Percentiles rank a stretch among this genome's conserved stretches.
Conservation (phyloP, 257 asterid species). For the Solanum virginianum region DNA sequence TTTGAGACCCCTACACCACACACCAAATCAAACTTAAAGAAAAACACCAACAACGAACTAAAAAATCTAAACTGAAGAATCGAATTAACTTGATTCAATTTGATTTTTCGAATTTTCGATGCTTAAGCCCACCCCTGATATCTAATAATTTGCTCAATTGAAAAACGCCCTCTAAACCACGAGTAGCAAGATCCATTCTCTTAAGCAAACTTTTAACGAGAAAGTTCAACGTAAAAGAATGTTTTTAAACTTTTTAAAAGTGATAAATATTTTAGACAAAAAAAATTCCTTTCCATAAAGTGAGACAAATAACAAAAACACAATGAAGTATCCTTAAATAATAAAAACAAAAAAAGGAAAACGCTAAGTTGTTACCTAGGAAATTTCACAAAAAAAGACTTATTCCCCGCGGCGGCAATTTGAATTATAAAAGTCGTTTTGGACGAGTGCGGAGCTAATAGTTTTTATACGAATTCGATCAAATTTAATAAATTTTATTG, state of each 20-base stretch:
- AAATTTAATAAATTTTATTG: not conserved
- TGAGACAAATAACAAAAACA: not conserved
- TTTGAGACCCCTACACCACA: too few species aligned
- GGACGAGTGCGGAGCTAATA: not conserved
- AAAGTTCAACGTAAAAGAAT: not conserved
- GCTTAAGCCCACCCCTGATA: too few species aligned
- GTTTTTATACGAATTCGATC: fast-evolving
- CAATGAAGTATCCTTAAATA: not conserved
- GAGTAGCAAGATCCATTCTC: not conserved
- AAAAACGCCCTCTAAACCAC: not conserved
- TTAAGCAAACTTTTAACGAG: not conserved
- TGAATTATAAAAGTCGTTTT: not conserved
- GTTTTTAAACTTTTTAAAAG: not conserved
- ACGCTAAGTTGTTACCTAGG: not conserved
- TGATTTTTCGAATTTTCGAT: too few species aligned
- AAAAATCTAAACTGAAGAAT: too few species aligned
- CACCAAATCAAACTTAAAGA: too few species aligned
- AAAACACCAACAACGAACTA: too few species aligned
- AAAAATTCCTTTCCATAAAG: not conserved
- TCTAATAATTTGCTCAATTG: too few species aligned
- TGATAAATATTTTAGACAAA: not conserved
- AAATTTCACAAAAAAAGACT: not conserved
- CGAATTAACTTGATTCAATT: too few species aligned
- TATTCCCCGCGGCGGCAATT: not conserved
- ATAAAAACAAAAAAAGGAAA: not conserved